Evolutionary conservation across 75 land plant species (phyloP).

Genomic region (Pinus tabuliformis): DNA sequence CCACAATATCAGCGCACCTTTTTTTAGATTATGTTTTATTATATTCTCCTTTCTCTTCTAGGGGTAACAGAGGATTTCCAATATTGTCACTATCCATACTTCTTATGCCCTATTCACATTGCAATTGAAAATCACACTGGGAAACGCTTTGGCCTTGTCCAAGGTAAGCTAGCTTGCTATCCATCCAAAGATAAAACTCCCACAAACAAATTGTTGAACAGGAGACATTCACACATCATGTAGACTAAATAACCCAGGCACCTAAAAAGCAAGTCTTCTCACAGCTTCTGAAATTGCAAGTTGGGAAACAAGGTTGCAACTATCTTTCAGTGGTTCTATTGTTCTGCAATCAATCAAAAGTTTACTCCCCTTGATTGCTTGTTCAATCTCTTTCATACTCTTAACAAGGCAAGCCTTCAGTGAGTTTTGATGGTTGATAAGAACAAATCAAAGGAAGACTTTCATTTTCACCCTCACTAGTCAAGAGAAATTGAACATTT

Average conservation of each 20-base stretch:
- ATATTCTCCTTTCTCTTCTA: no score
- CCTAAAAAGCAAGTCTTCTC: slow-evolving; percentile 35
- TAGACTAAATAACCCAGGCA: slow-evolving; percentile 9
- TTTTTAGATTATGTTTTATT: no score
- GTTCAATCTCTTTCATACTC: slow-evolving; percentile 51
- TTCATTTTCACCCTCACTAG: slow-evolving; percentile 57
- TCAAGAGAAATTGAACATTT: slow-evolving; percentile 53
- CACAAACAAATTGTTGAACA: slow-evolving; percentile 50
- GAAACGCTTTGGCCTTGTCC: slow-evolving; percentile 39
- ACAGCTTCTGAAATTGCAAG: slow-evolving; percentile 62
- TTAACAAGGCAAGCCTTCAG: slow-evolving; percentile 67
- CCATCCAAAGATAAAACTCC: slow-evolving; percentile 70
- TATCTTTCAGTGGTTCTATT: slow-evolving; percentile 80
- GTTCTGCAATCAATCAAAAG: slow-evolving; percentile 63
- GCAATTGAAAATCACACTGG: slow-evolving; percentile 72
- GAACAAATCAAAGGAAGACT: slow-evolving; percentile 58
- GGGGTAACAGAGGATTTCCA: no score
- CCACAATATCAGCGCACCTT: no score
- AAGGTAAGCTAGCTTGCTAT: slow-evolving; percentile 62
- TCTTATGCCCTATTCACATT: slow-evolving; percentile 60
- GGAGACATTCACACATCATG: slow-evolving; percentile 7
- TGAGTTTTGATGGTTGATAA: slow-evolving; percentile 54
- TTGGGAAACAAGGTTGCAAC: slow-evolving; percentile 76
- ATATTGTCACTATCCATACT: no score
- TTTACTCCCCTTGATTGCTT: slow-evolving; percentile 40